These are phyloP conservation scores for Plantago ovata DNA, from an alignment of 257 asterid genomes.

Conservation along the genomic window DNA sequence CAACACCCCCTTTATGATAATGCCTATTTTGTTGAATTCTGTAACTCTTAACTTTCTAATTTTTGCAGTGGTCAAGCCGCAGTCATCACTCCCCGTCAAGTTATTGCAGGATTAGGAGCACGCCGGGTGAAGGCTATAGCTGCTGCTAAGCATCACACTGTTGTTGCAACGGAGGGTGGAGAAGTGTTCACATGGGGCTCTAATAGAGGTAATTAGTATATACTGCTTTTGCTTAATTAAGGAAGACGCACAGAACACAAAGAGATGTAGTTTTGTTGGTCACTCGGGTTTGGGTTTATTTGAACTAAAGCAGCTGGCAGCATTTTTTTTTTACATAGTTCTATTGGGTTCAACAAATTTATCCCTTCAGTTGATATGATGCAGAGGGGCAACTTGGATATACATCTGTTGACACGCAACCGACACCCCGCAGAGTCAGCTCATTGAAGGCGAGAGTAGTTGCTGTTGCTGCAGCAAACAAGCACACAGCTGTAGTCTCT, in stretches of 20 bases:
- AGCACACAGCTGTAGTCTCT: slow-evolving; percentile 92
- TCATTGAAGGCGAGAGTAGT: slow-evolving; percentile 70
- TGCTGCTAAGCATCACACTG: slow-evolving; percentile 98
- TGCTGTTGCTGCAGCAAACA: slow-evolving; percentile 96
- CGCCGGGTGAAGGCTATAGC: slow-evolving; percentile 86
- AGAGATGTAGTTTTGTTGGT: slow-evolving; percentile 14
- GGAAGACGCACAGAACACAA: slow-evolving; percentile 10
- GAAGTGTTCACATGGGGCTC: slow-evolving; percentile 99
- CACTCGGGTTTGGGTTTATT: slow-evolving; percentile 11
- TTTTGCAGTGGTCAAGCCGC: slow-evolving; percentile 98
- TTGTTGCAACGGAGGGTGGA: slow-evolving; percentile 89
- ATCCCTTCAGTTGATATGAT: slow-evolving; percentile 24
- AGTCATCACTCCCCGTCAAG: slow-evolving; percentile 93
- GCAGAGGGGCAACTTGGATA: slow-evolving; percentile 99
- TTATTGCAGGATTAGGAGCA: slow-evolving; percentile 87
- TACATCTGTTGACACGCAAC: slow-evolving; percentile 94
- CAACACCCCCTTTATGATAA: not conserved
- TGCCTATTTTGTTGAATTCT: slow-evolving; percentile 6
- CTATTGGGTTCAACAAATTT: slow-evolving; percentile 11
- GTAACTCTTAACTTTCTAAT: slow-evolving; percentile 14
- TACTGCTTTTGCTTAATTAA: slow-evolving; percentile 6
- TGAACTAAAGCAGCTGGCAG: slow-evolving; percentile 13
- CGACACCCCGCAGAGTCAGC: slow-evolving; percentile 94
- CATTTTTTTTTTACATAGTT: not conserved
- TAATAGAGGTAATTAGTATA: slow-evolving; percentile 68